Evolutionary conservation across 495 filamentous ascomycete species (phyloP), one percentile per base, ranked within the genome.

Genomic region (Hypoxylon lienhwacheense): DNA sequence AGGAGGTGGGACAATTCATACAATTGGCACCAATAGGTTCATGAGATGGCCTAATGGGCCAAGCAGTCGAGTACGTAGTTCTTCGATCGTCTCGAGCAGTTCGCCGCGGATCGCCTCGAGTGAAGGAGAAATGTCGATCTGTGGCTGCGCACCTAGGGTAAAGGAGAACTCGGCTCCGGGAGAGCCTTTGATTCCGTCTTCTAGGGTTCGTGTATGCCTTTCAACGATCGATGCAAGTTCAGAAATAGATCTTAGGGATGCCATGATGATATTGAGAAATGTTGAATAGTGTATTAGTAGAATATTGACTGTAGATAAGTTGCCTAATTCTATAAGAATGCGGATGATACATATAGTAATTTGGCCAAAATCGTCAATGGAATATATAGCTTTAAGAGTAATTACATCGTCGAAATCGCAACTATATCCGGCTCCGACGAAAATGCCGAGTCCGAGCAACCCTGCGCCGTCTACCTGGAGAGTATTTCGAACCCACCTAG

Each of bases 181-280:
- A 14, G 60, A 26, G 7, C 52, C 59, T 48, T 63, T 60, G 7
- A 58, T 12, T 0, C 32, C 59, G 29, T 56, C 35, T 22, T 59
- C 51, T 1, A 66, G 5, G 7, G 45, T 25, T 4, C 39, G 33
- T 11, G 59, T 47, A 34, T 63, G 25, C 10, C 36, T 41, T 8
- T 59, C 45, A 16, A 66, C 47, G 31, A 66, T 57, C 0, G 51
- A 52, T 15, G 63, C 55, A n/a, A 66, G 59, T 29, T 66, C 63
- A n/a, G 63, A 35, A 40, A 66, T 42, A 0, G 63, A 33, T 59
- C 54, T 59, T n/a, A 46, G 12, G 39, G 59, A 32, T 26, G 59
- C 47, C 59, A 66, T 61, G 1, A 16, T 61, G 47, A 34, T 10
- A 25, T 25, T 50, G 20, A 12, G 35, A 21, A 21, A 2, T 26